Conservation (phyloP, 2,329 filamentous ascomycete genomes). For the Cladosporium austrohemisphaericum region DNA sequence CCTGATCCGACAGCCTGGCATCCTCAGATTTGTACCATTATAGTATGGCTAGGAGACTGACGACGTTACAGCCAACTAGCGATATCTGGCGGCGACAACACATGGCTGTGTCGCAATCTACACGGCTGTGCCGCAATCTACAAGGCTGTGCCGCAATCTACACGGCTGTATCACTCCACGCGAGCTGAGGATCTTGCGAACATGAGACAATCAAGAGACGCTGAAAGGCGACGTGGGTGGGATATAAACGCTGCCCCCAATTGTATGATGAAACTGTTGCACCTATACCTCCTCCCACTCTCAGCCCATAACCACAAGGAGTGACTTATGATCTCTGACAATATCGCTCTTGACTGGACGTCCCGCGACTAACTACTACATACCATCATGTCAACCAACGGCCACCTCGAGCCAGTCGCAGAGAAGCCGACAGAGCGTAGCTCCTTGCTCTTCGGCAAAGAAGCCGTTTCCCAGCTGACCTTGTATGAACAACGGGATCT, state of each 20-base stretch:
- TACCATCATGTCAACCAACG: not conserved
- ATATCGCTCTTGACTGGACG: not conserved
- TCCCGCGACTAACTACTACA: not conserved
- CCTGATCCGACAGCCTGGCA: not conserved
- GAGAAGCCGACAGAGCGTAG: not conserved
- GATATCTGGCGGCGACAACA: not conserved
- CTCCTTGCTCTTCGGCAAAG: not conserved
- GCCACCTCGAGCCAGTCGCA: not conserved
- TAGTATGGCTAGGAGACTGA: not conserved
- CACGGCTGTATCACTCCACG: not conserved
- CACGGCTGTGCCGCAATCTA: not conserved
- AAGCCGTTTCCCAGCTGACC: not conserved
- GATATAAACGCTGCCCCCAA: not conserved
- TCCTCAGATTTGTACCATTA: not conserved
- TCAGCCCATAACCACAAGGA: not conserved
- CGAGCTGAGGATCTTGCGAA: not conserved
- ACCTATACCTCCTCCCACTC: not conserved
- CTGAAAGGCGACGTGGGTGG: not conserved
- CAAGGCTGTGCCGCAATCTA: not conserved
- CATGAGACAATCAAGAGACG: not conserved
- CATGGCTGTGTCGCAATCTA: not conserved
- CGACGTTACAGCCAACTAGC: not conserved
- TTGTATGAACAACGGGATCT: conserved; percentile 6
- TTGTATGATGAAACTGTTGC: not conserved
- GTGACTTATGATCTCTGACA: not conserved